Evolutionary conservation across 768 basidiomycete species (phyloP), one percentile per base, ranked within the genome.

Genomic region (Panaeolus cyanescens): DNA sequence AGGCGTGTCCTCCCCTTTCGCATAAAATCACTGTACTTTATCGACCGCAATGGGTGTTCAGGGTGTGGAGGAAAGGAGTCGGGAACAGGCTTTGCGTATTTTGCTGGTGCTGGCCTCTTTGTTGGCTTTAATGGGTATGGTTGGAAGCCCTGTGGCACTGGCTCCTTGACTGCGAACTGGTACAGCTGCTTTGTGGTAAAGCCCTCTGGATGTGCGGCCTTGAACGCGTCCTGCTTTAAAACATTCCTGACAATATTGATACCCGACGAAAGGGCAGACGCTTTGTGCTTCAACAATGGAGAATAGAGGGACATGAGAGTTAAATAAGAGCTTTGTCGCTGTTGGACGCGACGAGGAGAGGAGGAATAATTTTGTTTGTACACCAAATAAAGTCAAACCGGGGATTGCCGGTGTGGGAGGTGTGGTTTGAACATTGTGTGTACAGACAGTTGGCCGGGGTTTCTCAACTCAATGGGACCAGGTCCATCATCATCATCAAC

Each of bases 1-100:
- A 17, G 19, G 19, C 22, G 33, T 20, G 42, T 53, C 19, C 15
- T 20, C 15, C 31, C 20, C 13, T 19, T n/a, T 19, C 15, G 39
- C 17, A 8, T 50, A 40, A 33, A 19, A 17, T 13, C 17, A 20
- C 19, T 74, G 78, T 59, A 84, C 88, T 68, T 75, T 58, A 86
- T 74, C 13, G 89, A 90, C 19, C 83, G 80, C 54, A 90, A 71
- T 6, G 79, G 77, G 63, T 87, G 81, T 8, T 78, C 75, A 0
- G 78, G 70, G 55, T 77, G 68, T 4, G 82, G 78, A 15, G 82
- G 80, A 13, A 61, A 64, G 2, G 36, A 39, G 7, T 25, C 50
- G 12, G 39, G 57, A 32, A 31, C 57, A 31, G 40, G 10, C n/a
- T 54, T 42, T 9, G 62, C 60, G 32, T 32, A 17, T 25, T 30